phyloP scores from a whole-genome alignment of 257 asterid genomes.

The Catharanthus roseus region DNA sequence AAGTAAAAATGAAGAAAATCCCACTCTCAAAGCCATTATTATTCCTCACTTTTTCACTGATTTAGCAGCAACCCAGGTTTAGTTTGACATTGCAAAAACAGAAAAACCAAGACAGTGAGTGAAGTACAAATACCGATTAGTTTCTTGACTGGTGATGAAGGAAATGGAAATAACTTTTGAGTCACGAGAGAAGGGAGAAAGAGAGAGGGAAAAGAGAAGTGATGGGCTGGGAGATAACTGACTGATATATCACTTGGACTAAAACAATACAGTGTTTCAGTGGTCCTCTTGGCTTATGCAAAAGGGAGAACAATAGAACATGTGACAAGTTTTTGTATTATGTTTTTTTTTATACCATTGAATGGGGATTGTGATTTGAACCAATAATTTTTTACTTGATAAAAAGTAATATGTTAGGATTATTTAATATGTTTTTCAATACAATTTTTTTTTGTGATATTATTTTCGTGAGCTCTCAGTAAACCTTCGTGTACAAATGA shows the following conservation, averaged over 20 bases:
- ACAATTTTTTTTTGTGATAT: too few species aligned
- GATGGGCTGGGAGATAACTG: too few species aligned
- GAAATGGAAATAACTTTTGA: constrained; percentile 15
- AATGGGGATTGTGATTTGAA: too few species aligned
- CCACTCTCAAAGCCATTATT: constrained; percentile 20
- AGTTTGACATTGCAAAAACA: constrained; percentile 24
- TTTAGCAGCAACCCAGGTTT: background rate
- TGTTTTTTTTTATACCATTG: too few species aligned
- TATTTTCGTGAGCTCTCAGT: too few species aligned
- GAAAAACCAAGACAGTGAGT: background rate
- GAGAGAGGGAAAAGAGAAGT: too few species aligned
- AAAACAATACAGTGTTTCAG: constrained; percentile 15
- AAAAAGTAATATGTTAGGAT: too few species aligned
- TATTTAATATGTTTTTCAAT: too few species aligned
- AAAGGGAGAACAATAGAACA: background rate
- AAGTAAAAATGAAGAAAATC: constrained; percentile 5
- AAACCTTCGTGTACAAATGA: too few species aligned
- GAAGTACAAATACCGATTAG: background rate
- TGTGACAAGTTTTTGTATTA: background rate
- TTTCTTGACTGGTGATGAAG: background rate
- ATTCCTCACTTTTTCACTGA: background rate
- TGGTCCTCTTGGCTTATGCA: constrained; percentile 13
- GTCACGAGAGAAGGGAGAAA: constrained; percentile 24
- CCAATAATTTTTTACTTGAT: too few species aligned
- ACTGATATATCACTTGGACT: background rate